Evolutionary conservation across 1,284 basidiomycete species (phyloP).

Genomic region (Irpex sp.): DNA sequence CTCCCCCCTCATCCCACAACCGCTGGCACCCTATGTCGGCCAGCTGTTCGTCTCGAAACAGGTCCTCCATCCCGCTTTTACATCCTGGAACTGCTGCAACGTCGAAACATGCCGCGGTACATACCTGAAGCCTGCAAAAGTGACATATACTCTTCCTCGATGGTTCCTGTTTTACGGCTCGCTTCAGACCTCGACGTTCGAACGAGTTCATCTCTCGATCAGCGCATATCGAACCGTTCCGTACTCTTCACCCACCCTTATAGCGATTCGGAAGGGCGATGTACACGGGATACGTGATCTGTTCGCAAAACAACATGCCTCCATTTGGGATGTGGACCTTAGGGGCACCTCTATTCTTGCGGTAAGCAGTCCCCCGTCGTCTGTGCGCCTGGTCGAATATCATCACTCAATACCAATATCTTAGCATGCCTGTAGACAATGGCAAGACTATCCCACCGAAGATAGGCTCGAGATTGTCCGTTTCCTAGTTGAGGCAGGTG

Average conservation of each 20-base stretch:
- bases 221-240: too few relatives aligned
- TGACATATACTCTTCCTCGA: too few relatives aligned
- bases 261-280: too few relatives aligned
- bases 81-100: neutral
- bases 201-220: too few relatives aligned
- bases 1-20: neutral
- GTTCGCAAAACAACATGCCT: too few relatives aligned
- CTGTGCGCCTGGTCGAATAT: too few relatives aligned
- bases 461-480: neutral
- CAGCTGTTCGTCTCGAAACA: neutral
- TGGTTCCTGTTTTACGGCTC: too few relatives aligned
- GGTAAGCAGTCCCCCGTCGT: neutral
- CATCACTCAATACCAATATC: too few relatives aligned
- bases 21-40: neutral
- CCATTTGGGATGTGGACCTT: too few relatives aligned
- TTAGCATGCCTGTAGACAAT: constrained; percentile 11
- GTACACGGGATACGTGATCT: too few relatives aligned
- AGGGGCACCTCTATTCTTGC: rapidly evolving
- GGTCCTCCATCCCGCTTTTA: neutral
- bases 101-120: neutral
- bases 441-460: neutral
- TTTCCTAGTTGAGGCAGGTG: neutral
- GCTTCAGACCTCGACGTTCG: too few relatives aligned
- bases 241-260: too few relatives aligned
- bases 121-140: neutral